Evolutionary conservation across 768 basidiomycete genomes (phyloP).

Genomic region (Mycena haematopus): DNA sequence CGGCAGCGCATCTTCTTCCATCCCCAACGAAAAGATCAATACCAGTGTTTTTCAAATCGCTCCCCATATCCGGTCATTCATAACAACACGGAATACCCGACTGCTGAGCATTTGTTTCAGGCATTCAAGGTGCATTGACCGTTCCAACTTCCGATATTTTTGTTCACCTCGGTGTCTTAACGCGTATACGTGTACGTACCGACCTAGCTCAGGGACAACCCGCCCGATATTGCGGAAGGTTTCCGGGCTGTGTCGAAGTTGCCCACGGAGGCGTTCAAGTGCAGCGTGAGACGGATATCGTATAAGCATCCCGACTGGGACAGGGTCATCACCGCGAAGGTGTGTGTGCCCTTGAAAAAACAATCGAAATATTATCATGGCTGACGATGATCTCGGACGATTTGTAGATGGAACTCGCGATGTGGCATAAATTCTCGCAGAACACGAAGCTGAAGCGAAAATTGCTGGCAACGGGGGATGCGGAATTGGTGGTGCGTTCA

Average conservation of each 20-base stretch:
- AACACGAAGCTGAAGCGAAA: neutral
- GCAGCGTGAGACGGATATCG: neutral
- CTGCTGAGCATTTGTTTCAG: conserved; percentile 56
- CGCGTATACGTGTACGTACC: neutral
- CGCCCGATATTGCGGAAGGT: conserved; percentile 1
- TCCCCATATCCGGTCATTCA: conserved; percentile 50
- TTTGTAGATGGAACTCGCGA: conserved; percentile 6
- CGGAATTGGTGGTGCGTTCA: conserved; percentile 1
- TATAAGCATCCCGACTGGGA: conserved; percentile 13
- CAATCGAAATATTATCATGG: too few relatives aligned
- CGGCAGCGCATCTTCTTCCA: neutral
- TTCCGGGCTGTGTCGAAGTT: neutral
- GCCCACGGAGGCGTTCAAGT: neutral
- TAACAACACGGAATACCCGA: conserved; percentile 46
- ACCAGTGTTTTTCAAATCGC: conserved; percentile 52
- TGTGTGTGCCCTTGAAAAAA: too few relatives aligned
- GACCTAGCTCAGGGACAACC: conserved; percentile 1
- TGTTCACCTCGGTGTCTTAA: neutral
- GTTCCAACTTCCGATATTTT: too few relatives aligned
- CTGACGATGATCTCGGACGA: too few relatives aligned
- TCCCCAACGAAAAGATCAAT: neutral
- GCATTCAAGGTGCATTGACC: conserved; percentile 46
- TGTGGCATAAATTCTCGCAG: conserved; percentile 20
- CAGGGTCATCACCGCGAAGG: neutral
- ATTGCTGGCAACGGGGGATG: conserved; percentile 2